Percentiles rank a stretch among this genome's conserved stretches.
phyloP scores from a whole-genome alignment of 176 grass and related monocot genomes.

The Zizania latifolia region DNA sequence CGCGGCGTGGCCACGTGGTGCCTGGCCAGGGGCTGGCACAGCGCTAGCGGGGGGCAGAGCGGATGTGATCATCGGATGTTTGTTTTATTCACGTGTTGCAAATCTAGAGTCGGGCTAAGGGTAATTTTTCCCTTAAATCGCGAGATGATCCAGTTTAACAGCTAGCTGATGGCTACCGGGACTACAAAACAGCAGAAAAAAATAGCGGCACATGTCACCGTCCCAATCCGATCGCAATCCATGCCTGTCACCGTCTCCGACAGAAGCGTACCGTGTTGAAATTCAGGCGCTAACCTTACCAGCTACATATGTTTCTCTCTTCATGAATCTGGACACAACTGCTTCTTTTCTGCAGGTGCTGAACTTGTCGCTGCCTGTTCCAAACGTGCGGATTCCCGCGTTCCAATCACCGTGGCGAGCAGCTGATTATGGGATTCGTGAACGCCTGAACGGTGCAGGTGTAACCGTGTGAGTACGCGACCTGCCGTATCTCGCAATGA shows the following conservation, averaged over 20 bases:
- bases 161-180: not conserved
- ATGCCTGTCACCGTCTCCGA: slow-evolving; percentile 4
- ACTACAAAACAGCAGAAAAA: not conserved
- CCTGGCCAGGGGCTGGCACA: too few relatives aligned
- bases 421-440: not conserved
- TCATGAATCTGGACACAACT: not conserved
- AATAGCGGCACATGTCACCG: not conserved
- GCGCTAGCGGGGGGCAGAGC: too few relatives aligned
- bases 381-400: not conserved
- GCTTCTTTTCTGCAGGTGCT: too few relatives aligned
- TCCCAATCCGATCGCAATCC: slow-evolving; percentile 16
- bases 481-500: not conserved
- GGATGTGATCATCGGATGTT: too few relatives aligned
- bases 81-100: too few relatives aligned
- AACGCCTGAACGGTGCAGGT: too few relatives aligned
- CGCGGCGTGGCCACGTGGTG: too few relatives aligned
- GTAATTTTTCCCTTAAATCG: too few relatives aligned
- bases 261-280: slow-evolving; percentile 33
- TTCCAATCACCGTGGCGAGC: not conserved
- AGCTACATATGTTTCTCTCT: not conserved
- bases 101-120: too few relatives aligned
- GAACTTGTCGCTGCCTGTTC: not conserved
- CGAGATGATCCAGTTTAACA: not conserved
- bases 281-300: not conserved
- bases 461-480: not conserved